Conservation (phyloP, 1,139 yeast genomes). For the Blastobotrys malaysiensis region DNA sequence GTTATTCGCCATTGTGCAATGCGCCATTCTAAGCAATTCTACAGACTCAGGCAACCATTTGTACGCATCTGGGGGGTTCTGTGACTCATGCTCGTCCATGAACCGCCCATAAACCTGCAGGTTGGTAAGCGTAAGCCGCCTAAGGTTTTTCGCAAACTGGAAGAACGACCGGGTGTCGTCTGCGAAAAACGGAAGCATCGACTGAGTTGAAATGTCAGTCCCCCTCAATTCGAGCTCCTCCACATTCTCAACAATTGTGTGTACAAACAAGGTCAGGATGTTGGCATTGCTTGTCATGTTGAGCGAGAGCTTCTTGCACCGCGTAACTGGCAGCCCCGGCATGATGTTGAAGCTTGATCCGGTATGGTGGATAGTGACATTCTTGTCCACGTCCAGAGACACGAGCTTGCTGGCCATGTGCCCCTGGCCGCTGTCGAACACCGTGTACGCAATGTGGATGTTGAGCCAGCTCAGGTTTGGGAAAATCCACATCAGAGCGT, state of each 20-base stretch:
- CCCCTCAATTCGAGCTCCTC: neutral
- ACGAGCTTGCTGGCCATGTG: neutral
- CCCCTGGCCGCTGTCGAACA: neutral
- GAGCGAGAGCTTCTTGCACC: neutral
- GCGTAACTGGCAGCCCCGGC: neutral
- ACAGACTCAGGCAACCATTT: neutral
- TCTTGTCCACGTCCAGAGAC: neutral
- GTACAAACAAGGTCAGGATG: neutral
- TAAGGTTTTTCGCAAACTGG: neutral
- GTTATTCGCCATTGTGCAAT: neutral
- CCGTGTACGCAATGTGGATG: neutral
- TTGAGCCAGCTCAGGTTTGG: neutral
- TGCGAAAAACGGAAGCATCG: neutral
- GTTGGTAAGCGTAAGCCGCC: neutral
- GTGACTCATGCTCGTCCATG: neutral
- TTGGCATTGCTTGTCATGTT: neutral
- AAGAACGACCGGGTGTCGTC: neutral
- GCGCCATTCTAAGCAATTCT: neutral
- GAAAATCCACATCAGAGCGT: neutral
- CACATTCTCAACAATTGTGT: neutral
- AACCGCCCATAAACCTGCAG: neutral
- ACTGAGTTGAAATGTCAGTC: neutral
- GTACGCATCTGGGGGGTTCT: neutral
- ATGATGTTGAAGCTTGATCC: neutral
- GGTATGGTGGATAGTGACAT: neutral